Base-by-base conservation (phyloP, 805 yeast genomes). In the Metschnikowia orientalis region DNA sequence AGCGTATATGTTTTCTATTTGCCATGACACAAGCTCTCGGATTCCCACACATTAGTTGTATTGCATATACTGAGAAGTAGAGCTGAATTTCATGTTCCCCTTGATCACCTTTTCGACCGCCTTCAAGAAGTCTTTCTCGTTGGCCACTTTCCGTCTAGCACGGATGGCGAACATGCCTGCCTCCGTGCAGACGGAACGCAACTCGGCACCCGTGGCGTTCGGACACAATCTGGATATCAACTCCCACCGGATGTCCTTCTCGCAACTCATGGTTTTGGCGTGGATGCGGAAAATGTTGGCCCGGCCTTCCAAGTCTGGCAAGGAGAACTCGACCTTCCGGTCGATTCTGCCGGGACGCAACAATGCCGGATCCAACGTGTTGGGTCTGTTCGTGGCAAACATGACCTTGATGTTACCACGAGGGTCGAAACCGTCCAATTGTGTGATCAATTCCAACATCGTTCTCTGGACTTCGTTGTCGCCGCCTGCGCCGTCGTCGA, bases 81-180 rank as follows among this genome's bases (percentile, higher is more conserved):
- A 83, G 63, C 95, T 81, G 71, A 92, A 92, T 73, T 92, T 94
- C 79, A 89, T 79, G 69, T 92, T 90, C 52, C 98, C 97, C 74
- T 90, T 92, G 55, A 92, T 92, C 40, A 92, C 99, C 71, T 92
- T 92, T 53, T 92, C 98, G 28, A 92, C 99, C 20, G 98, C 95
- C 49, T 90, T 88, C 52, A 92, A 69, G 73, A 92, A 92, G 61
- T 92, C 99, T 71, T 92, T 92, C 60, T 92, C 99, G 17, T 95
- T 82, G 23, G 98, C 97, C 26, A 92, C 96, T 69, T 92, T 92
- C 68, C 98, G 77, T 63, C 99, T 79, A 12, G 97, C 96, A 53
- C 99, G 79, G 35, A 92, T 92, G 27, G 99, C 98, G 71, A 89
- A 92, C 98, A 92, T 92, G 52, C 99, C 99, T 3, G 98, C 98